Base-by-base conservation (phyloP, 2,329 filamentous ascomycete genomes). In the Phoma sp. region DNA sequence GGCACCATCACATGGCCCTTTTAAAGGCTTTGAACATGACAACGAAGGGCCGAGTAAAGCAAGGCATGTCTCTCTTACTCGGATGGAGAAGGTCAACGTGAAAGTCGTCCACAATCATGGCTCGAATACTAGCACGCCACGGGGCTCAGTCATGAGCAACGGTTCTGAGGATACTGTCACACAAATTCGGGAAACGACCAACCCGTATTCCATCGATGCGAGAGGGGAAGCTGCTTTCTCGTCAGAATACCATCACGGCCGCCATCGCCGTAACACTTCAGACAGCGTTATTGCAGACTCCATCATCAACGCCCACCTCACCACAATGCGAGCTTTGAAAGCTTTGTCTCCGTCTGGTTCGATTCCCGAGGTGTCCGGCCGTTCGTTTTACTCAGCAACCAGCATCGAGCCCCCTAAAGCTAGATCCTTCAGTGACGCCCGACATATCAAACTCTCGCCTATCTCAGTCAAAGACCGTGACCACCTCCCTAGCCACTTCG, bases 241-340 rank as follows among this genome's bases (percentile, higher is more conserved):
- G 9, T 41, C 41, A 5, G 52, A 55, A 15, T 3, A 17, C 13
- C 25, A 61, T 10, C 50, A 58, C 7, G 44, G 50, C 4, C 47
- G 57, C n/a, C 61, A 63, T 32, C 59, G 60, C 25, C 56, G 62
- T 1, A 68, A 64, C 33, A 72, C 67, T 7, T 62, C 60, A 2
- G 70, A 71, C 24, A 68, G 63, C 31, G 27, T 67, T 3, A 45
- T 67, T 8, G 65, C 69, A 21, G 68, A 68, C 49, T 70, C 67
- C 0, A 69, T 72, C 21, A 59, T 72, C 10, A 65, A 70, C n/a
- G 67, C 65, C 1, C 70, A 74, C 39, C 61, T 61, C 4, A 62
- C 61, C 21, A 71, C 70, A 2, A 67, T 72, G 65, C 61, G 61
- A 17, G 68, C 65, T 0, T 54, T 74, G 2, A 69, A 72, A 27